Base-by-base conservation (phyloP, 2,329 filamentous ascomycete genomes). In the Trichoderma afroharzianum region DNA sequence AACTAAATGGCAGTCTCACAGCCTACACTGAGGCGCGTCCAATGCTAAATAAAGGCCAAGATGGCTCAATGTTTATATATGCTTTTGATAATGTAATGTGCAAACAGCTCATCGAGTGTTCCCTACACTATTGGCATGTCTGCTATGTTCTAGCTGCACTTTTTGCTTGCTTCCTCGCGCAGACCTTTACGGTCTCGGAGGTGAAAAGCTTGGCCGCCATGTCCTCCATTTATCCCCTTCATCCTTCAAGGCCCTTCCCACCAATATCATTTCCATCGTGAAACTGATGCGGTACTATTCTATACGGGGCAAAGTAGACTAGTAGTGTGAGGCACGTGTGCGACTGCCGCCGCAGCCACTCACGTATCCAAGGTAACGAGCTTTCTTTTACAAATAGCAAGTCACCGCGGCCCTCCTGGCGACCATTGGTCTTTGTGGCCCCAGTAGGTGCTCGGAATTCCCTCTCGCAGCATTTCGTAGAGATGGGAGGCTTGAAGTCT, bases 401-500 rank as follows among this genome's bases (percentile, higher is more conserved):
- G 50, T 47, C 63, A 59, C 66, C 64, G 21, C 47, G 57, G 47
- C 53, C 73, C 72, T 71, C 21, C 67, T 53, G 30, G 57, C 6
- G 30, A 73, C 70, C 72, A 71, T 67, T 55, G 70, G 59, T 55
- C 64, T 50, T 57, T 43, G 55, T 53, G 36, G 67, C 71, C 63
- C 72, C 61, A 70, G 72, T 71, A 72, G 71, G 76, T 76, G 76
- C 76, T 77, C 76, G 76, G 76, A 76, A 75, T 74, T 77, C 70
- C 75, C 75, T 73, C 74, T 72, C 72, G 68, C 71, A 72, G 47
- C 30, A 28, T 57, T 62, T 33, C 69, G 69, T 61, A 68, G 33
- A 57, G 62, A 58, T 43, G 58, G 36, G 55, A 33, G 30, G n/a
- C 43, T 67, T 57, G 63, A 59, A 59, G 33, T 61, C 59, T 28